Conservation (phyloP, 805 yeast genomes). For the Metschnikowia cerradonensis region DNA sequence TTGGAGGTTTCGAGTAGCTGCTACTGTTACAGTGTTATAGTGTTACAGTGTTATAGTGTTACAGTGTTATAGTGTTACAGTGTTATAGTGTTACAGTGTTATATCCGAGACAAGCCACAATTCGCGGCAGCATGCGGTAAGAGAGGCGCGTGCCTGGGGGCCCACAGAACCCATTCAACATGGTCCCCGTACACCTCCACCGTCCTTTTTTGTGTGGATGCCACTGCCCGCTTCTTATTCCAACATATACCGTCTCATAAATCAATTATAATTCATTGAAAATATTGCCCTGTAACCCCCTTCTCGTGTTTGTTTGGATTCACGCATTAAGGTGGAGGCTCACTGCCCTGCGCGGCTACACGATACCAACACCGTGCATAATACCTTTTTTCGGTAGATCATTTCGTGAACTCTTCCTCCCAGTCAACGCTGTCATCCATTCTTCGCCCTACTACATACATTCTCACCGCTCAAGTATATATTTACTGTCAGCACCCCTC, state of each 20-base stretch:
- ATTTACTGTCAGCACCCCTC: not conserved
- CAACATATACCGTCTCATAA: not conserved
- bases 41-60: no score
- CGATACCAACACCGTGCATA: not conserved
- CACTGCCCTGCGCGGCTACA: not conserved
- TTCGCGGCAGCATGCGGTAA: not conserved
- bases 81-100: no score
- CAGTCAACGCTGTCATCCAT: not conserved
- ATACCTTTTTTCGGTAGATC: slow-evolving; percentile 3
- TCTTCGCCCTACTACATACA: not conserved
- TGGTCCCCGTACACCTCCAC: not conserved
- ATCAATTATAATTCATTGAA: not conserved
- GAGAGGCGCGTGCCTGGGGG: not conserved
- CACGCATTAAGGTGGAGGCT: not conserved
- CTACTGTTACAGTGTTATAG: not conserved
- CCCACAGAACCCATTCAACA: not conserved
- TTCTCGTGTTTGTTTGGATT: not conserved
- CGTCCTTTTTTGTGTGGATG: not conserved
- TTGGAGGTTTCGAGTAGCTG: slow-evolving; percentile 47
- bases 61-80: no score
- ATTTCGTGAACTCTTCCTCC: not conserved
- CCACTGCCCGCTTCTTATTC: not conserved
- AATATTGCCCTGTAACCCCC: not conserved
- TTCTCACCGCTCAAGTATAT: not conserved
- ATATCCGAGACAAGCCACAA: not conserved